phyloP scores from a whole-genome alignment of 306 rosid species.

The Potentilla sterilis region DNA sequence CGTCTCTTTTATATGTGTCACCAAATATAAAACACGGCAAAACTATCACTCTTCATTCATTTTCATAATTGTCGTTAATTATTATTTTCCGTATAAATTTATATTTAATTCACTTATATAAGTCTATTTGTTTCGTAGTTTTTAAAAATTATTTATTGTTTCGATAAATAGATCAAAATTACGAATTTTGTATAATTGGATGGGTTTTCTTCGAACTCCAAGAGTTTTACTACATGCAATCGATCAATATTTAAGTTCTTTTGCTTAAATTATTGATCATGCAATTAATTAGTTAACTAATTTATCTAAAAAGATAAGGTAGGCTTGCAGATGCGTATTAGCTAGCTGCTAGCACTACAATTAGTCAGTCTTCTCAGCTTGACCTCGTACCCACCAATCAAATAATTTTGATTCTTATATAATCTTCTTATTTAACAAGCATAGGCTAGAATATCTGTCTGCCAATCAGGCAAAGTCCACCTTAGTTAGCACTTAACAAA shows the following conservation, averaged over 20 bases:
- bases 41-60: no score
- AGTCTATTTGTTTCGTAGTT: no score
- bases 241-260: neutral
- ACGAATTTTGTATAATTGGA: no score
- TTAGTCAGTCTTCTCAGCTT: slow-evolving; percentile 31
- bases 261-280: neutral
- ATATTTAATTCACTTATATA: no score
- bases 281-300: slow-evolving; percentile 13
- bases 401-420: slow-evolving; percentile 15
- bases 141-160: no score
- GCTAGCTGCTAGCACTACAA: slow-evolving; percentile 18
- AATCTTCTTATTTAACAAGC: slow-evolving; percentile 17
- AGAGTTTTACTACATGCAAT: no score
- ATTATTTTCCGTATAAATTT: no score
- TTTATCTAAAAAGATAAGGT: slow-evolving; percentile 46
- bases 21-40: no score
- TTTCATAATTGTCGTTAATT: no score
- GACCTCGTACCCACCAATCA: slow-evolving; percentile 39
- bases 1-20: no score
- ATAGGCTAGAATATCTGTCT: slow-evolving; percentile 55
- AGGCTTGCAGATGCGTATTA: slow-evolving; percentile 16
- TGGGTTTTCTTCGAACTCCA: no score
- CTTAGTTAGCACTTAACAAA: slow-evolving; percentile 9
- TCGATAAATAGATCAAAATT: no score
- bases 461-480: slow-evolving; percentile 52